A percentile compares a stretch with the other conserved stretches of the same genome.
Evolutionary conservation across 2,329 filamentous ascomycete species (phyloP).

Genomic region (Periconia digitata): DNA sequence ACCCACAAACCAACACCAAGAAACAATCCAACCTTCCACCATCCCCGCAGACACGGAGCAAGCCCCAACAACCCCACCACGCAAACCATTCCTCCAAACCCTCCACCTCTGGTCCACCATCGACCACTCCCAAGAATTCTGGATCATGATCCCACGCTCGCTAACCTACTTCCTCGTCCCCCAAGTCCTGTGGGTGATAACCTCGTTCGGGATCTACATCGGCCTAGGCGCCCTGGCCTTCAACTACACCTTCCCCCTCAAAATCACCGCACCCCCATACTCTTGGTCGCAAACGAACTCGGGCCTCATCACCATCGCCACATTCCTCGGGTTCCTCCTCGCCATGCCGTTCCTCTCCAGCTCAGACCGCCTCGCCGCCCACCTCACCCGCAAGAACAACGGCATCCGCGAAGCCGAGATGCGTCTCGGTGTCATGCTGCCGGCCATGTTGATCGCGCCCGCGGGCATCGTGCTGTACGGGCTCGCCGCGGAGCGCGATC

Average conservation of each 20-base stretch:
- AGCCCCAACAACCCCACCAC: constrained; percentile 21
- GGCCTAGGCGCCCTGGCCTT: constrained; percentile 42
- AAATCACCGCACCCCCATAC: constrained; percentile 37
- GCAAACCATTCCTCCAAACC: constrained; percentile 30
- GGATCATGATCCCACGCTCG: constrained; percentile 36
- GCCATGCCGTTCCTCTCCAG: constrained; percentile 37
- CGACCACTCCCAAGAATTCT: constrained; percentile 37
- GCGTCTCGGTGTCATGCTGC: constrained; percentile 47
- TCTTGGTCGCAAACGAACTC: constrained; percentile 31
- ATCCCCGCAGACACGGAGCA: constrained; percentile 21
- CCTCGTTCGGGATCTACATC: constrained; percentile 42
- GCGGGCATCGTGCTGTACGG: constrained; percentile 41
- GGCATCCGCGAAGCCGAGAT: constrained; percentile 60
- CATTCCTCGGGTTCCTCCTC: constrained; percentile 38
- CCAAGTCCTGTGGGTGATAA: constrained; percentile 42
- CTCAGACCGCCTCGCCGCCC: constrained; percentile 55
- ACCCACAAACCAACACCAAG: not conserved
- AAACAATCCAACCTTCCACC: constrained; percentile 3
- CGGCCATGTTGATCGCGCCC: constrained; percentile 38
- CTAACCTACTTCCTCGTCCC: constrained; percentile 43
- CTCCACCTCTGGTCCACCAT: constrained; percentile 38
- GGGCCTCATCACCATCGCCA: constrained; percentile 36
- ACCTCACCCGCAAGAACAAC: constrained; percentile 52
- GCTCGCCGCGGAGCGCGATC: constrained; percentile 31
- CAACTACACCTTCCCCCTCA: constrained; percentile 43